Base-by-base conservation (phyloP, 768 basidiomycete species). In the Tricholoma hemisulphureum region DNA sequence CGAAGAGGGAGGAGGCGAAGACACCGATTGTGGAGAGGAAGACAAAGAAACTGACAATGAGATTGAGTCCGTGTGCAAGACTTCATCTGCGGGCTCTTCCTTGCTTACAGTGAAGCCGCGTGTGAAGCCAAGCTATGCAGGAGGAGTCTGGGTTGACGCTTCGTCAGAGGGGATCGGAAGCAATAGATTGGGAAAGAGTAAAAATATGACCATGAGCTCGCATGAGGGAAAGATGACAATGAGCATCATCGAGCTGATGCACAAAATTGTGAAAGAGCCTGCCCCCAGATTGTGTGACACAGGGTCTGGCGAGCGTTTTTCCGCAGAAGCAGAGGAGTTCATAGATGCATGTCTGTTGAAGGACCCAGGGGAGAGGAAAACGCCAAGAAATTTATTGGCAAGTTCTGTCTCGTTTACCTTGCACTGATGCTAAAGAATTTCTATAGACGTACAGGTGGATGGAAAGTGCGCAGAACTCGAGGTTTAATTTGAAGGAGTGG, bases 251-350 rank as follows among this genome's bases (percentile, higher is more conserved):
- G 97, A 99, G 75, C 73, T 99, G 49, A 77, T 99, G 65, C 97
- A 98, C 68, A 93, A 98, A 68, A 98, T 99, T 67, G 96, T 99
- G 51, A 97, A 96, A 68, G 97, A 98, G 75, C 94, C 95, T 55
- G 96, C 97, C 23, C 97, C 97, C 37, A 80, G 83, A 67, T 73
- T 99, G 58, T 21, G 10, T 53, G 51, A 39, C 24, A 3, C 11
- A 3, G 86, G 86, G 6, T 82, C 84, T 0, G 85, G 87, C 57
- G 88, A 86, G 35, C 79, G 75, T 41, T 83, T 77, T 77, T 86
- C 87, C 6, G 70, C 69, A 53, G 83, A 87, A 67, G 89, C 89
- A 26, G 90, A 92, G 61, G 79, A 78, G 43, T 98, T 99, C 62
- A 85, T 98, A 32, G 89, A 96, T 69, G 86, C 84, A 39, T 98